Evolutionary conservation across 2,329 filamentous ascomycete genomes (phyloP).

Genomic region (Ilyonectria sp.): DNA sequence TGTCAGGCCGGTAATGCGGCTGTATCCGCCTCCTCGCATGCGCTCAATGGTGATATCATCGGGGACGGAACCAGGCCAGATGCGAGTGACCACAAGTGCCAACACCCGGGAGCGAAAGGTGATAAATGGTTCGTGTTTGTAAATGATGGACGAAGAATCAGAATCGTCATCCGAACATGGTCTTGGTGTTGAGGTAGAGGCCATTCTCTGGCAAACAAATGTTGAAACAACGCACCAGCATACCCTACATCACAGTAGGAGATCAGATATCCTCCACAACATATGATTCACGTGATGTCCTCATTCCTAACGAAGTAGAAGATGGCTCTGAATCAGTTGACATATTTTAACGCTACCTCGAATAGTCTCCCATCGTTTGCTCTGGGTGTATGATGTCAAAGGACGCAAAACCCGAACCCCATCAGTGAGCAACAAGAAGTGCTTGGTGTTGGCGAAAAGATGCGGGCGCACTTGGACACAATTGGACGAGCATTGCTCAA

Average conservation of each 20-base stretch:
- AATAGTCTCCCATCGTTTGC: too few species aligned
- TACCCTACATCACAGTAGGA: too few species aligned
- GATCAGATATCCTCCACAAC: not conserved
- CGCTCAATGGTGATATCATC: conserved; percentile 10
- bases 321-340: too few species aligned
- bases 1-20: conserved; percentile 9
- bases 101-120: not conserved
- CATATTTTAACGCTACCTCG: too few species aligned
- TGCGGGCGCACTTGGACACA: too few species aligned
- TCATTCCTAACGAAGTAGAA: not conserved
- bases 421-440: too few species aligned
- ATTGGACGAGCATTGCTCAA: not conserved
- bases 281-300: not conserved
- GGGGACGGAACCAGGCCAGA: not conserved
- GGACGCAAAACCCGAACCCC: too few species aligned
- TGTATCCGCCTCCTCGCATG: not conserved
- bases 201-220: not conserved
- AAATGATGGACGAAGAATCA: not conserved
- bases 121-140: not conserved
- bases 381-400: too few species aligned
- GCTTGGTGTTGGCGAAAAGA: too few species aligned
- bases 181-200: not conserved
- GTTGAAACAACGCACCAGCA: too few species aligned
- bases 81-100: not conserved
- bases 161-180: not conserved